phyloP scores from a whole-genome alignment of 331 rosid species.

The Dryas integrifolia region DNA sequence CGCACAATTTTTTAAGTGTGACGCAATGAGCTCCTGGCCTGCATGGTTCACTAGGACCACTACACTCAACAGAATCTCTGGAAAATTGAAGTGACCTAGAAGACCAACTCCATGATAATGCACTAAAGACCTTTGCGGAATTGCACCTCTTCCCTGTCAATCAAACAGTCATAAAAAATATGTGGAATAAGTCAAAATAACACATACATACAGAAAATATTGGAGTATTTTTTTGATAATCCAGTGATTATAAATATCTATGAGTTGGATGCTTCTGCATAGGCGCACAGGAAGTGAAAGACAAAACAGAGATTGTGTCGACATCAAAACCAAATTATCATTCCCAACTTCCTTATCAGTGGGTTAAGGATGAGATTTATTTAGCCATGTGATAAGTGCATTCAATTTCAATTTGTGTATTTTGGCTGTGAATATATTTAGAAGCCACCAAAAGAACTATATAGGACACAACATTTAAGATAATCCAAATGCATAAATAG shows the following conservation, averaged over 20 bases:
- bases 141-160: conserved; percentile 63
- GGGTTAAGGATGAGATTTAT: no score
- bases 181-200: conserved; percentile 4
- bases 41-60: conserved; percentile 68
- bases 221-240: no score
- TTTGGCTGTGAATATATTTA: no score
- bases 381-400: no score
- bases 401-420: no score
- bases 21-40: conserved; percentile 91
- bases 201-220: neutral
- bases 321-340: no score
- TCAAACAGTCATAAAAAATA: conserved; percentile 17
- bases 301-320: no score
- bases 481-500: conserved; percentile 16
- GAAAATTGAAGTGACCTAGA: conserved; percentile 55
- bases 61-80: conserved; percentile 41
- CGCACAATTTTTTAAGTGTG: conserved; percentile 68
- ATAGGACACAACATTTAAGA: neutral
- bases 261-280: no score
- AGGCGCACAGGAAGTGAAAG: no score
- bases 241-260: no score
- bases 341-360: no score
- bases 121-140: conserved; percentile 83
- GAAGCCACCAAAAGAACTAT: neutral
- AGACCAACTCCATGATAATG: conserved; percentile 75